Evolutionary conservation across 192 early-diverging fungal genomes (phyloP).

Genomic region (Podila verticillata): DNA sequence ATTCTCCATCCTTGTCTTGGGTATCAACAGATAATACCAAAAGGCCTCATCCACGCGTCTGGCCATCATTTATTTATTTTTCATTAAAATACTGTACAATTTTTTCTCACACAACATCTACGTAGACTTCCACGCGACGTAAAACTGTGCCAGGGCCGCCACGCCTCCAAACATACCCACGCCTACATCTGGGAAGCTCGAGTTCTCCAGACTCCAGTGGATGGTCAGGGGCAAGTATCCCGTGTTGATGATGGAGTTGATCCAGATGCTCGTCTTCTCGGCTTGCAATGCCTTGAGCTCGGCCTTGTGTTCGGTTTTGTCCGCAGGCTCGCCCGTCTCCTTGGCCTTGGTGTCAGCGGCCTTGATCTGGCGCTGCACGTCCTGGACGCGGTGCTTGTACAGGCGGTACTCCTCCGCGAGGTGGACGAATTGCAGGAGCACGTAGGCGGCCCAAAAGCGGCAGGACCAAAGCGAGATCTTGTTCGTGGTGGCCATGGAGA

Average conservation of each 20-base stretch:
- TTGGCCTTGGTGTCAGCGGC: constrained; percentile 62
- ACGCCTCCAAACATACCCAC: constrained; percentile 95
- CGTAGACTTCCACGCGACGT: constrained; percentile 82
- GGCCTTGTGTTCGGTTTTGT: constrained; percentile 64
- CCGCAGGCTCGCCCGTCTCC: constrained; percentile 52
- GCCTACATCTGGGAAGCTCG: constrained; percentile 89
- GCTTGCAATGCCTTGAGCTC: constrained; percentile 70
- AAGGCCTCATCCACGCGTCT: too few species aligned
- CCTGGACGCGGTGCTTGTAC: constrained; percentile 58
- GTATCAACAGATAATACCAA: too few species aligned
- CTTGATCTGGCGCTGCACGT: constrained; percentile 64
- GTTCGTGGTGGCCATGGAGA: constrained; percentile 79
- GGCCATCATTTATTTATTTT: too few species aligned
- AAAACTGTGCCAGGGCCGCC: constrained; percentile 88
- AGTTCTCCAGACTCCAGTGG: constrained; percentile 92
- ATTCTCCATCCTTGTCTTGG: too few species aligned
- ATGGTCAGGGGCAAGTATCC: constrained; percentile 91
- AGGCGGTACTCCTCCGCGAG: constrained; percentile 75
- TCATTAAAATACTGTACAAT: too few species aligned
- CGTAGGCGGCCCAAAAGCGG: constrained; percentile 96
- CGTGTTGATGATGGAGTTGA: constrained; percentile 87
- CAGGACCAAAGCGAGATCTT: constrained; percentile 92
- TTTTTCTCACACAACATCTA: not conserved
- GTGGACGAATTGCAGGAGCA: constrained; percentile 89
- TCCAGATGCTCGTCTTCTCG: constrained; percentile 67